phyloP scores from a whole-genome alignment of 1,284 basidiomycete species.

The Cutaneotrichosporon dermatis region DNA sequence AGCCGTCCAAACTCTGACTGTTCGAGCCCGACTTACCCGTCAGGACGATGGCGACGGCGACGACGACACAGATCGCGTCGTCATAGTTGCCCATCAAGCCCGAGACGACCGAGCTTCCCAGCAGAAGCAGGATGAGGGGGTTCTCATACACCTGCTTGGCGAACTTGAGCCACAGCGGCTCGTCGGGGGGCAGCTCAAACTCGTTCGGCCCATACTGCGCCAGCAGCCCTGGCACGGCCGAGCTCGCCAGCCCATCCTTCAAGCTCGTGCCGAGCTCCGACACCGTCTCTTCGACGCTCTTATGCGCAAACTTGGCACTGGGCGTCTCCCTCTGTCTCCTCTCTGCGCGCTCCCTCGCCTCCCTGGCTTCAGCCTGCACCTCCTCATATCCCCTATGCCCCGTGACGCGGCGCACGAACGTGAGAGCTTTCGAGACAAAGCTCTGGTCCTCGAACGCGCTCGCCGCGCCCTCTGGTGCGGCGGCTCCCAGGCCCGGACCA shows the following conservation, averaged over 20 bases:
- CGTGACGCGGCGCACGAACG: conserved; percentile 25
- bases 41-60: conserved; percentile 89
- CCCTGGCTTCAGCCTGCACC: conserved; percentile 23
- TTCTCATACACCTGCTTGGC: conserved; percentile 83
- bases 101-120: conserved; percentile 81
- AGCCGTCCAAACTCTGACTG: conserved; percentile 4
- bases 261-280: conserved; percentile 59
- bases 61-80: conserved; percentile 86
- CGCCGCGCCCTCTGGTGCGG: not conserved
- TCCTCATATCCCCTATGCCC: conserved; percentile 33
- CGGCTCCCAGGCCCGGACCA: not conserved
- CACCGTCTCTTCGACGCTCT: conserved; percentile 41
- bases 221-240: conserved; percentile 64
- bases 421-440: not conserved
- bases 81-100: conserved; percentile 88
- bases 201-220: conserved; percentile 82
- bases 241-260: conserved; percentile 60
- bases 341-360: conserved; percentile 22
- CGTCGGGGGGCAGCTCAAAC: conserved; percentile 78
- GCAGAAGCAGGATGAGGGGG: conserved; percentile 81
- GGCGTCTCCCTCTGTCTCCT: conserved; percentile 44
- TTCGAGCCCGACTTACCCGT: conserved; percentile 59
- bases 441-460: conserved; percentile 13
- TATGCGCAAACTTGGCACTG: conserved; percentile 44
- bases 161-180: conserved; percentile 79